phyloP scores from a whole-genome alignment of 805 yeast genomes.

The Suhomyces canberraensis region DNA sequence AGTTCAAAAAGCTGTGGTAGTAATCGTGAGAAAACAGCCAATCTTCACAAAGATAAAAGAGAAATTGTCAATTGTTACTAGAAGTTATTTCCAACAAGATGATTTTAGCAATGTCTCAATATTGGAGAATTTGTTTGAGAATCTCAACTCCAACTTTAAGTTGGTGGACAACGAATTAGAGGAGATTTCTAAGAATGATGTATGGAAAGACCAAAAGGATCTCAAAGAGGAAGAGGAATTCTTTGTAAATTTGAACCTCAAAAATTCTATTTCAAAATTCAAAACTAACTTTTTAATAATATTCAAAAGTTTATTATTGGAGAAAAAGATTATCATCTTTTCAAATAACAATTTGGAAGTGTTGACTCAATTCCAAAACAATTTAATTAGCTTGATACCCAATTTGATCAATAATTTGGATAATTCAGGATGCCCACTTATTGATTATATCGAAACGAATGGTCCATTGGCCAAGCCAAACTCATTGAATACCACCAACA shows the following conservation, averaged over 20 bases:
- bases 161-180: constrained; percentile 20
- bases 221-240: constrained; percentile 31
- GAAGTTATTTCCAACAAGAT: constrained; percentile 77
- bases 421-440: constrained; percentile 75
- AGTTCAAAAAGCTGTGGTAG: constrained; percentile 87
- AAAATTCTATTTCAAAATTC: constrained; percentile 59
- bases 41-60: constrained; percentile 86
- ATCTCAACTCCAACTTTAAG: constrained; percentile 40
- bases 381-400: constrained; percentile 80
- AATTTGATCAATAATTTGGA: constrained; percentile 67
- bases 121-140: constrained; percentile 67
- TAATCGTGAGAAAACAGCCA: constrained; percentile 75
- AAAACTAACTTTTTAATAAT: constrained; percentile 59
- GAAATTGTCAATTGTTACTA: constrained; percentile 84
- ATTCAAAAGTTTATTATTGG: constrained; percentile 75
- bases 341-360: constrained; percentile 73
- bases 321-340: constrained; percentile 69
- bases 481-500: constrained; percentile 71
- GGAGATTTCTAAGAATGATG: constrained; percentile 1
- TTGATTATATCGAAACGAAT: constrained; percentile 51
- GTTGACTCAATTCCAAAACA: constrained; percentile 79
- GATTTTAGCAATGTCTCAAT: constrained; percentile 70
- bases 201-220: constrained; percentile 12
- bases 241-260: constrained; percentile 66
- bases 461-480: constrained; percentile 54